These are phyloP conservation scores for Alloteropsis semialata DNA, from an alignment of 176 grass and related monocot species.

Conservation along the genomic window DNA sequence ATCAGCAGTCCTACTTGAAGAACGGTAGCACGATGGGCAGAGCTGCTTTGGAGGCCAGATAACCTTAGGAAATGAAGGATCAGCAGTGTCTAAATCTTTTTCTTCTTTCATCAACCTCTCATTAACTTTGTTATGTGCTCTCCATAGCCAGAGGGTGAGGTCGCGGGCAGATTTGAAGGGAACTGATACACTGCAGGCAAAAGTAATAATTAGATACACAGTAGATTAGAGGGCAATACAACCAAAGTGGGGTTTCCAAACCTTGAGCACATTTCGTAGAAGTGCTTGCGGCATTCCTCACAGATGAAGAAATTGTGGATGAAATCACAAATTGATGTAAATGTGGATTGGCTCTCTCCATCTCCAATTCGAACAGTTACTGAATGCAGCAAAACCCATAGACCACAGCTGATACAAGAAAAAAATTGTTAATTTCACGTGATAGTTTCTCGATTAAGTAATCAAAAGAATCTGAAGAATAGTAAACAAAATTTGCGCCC, in stretches of 20 bases:
- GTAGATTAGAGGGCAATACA: not conserved
- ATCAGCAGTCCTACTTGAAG: conserved; percentile 35
- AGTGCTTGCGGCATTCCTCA: conserved; percentile 88
- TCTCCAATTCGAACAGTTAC: conserved; percentile 75
- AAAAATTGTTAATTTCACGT: not conserved
- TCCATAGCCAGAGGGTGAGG: conserved; percentile 90
- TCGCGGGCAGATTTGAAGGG: conserved; percentile 78
- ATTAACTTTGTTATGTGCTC: conserved; percentile 95
- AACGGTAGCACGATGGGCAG: conserved; percentile 72
- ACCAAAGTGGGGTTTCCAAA: conserved; percentile 17
- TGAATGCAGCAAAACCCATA: conserved; percentile 94
- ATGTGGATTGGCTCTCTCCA: conserved; percentile 79
- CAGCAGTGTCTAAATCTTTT: conserved; percentile 60
- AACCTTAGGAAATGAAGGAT: conserved; percentile 81
- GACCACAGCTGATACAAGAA: conserved; percentile 71
- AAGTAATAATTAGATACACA: conserved; percentile 28
- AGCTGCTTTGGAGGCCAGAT: conserved; percentile 79
- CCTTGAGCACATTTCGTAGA: conserved; percentile 91
- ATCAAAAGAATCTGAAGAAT: conserved; percentile 4
- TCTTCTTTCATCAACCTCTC: conserved; percentile 94
- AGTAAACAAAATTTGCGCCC: conserved; percentile 1
- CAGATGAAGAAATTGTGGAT: conserved; percentile 96
- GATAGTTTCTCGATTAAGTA: not conserved
- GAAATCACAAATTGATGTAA: conserved; percentile 90
- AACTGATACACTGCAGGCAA: conserved; percentile 60